Base-by-base conservation (phyloP, 768 basidiomycete genomes). In the Candolleomyces eurysporus region DNA sequence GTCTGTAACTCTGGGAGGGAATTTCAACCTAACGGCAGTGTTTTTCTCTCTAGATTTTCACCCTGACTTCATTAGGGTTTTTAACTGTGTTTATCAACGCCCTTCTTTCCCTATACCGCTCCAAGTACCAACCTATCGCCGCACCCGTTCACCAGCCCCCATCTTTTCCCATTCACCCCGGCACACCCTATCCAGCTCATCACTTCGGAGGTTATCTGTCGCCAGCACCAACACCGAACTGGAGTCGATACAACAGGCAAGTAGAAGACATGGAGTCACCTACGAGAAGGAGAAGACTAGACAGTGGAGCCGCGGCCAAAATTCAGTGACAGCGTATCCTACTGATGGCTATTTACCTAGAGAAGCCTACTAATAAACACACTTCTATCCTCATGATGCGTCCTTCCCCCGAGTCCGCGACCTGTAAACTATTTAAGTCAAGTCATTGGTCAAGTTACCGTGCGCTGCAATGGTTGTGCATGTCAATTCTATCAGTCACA, bases 51-150 rank as follows among this genome's bases (percentile, higher is more conserved):
- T 62, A 92, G 91, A 78, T 80, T 26, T 92, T 92, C 76, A 85
- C 87, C 30, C 72, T 93, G 74, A 86, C 88, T 62, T 91, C 91
- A 59, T 75, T 92, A 60, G 80, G 87, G 36, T 92, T 92, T 72
- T 68, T 91, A 67, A 92, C 91, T 17, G 75, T 91, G 17, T 91
- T 93, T 76, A 83, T 92, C 74, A 93, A 93, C 74, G 76, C 89
- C n/a, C 74, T 92, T 57, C 79, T 92, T 58, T 88, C 88, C 40
- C 79, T 92, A 43, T 92, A 91, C 72, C 89, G 91, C 56, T 78
- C 89, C 48, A 83, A 84, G 67, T 82, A 84, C 69, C 82, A 83
- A 40, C 80, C 83, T 66, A 59, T 75, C 61, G 69, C 69, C 49
- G 66, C 72, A 53, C 70, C 72, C 52, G 71, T 69, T 57, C 75